Base-by-base conservation (phyloP, 176 grass and related monocot genomes). In the Secale cereale region DNA sequence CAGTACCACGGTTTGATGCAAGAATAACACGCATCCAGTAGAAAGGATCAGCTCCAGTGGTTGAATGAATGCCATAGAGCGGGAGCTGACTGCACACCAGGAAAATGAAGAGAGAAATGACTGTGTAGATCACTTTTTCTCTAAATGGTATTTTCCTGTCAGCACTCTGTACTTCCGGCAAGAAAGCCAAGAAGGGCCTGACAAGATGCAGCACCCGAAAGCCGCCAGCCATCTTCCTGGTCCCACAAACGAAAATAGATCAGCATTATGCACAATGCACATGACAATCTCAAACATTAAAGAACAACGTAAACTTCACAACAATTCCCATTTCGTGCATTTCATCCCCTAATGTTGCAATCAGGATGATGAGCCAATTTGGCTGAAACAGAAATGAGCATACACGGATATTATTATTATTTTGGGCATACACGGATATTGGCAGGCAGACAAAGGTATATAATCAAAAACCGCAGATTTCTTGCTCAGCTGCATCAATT, bases 1-100 rank as follows among this genome's bases (percentile, higher is more conserved):
- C 92, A 41, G 89, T 94, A 77, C 92, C 92, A 87, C 89, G 85
- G 85, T 89, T 94, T 76, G 89, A 94, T 41, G 92, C 92, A 70
- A 94, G 92, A 77, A 94, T 94, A 80, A 91, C 92, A 88, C 92
- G 89, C 89, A 94, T 94, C 92, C 92, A 94, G 70, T 94, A 94
- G 79, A 94, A 91, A 78, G 92, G 92, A 79, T 94, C 92, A 22
- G 89, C 92, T 43, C 92, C 89, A 8, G 89, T 94, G 36, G 87
- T 92, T 20, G 92, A 94, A 33, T 94, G 92, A 68, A 94, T 91
- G 78, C 92, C 92, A 91, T 94, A 92, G 22, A 94, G 84, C 0
- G 92, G 89, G 27, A 94, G 89, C 85, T 94, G 92, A 54, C 92
- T 94, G 85, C 92, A 94, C 23, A 92, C 92, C 26, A 94, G 85